Conservation (phyloP, 2,329 filamentous ascomycete species). For the Colletotrichum orchidophilum region DNA sequence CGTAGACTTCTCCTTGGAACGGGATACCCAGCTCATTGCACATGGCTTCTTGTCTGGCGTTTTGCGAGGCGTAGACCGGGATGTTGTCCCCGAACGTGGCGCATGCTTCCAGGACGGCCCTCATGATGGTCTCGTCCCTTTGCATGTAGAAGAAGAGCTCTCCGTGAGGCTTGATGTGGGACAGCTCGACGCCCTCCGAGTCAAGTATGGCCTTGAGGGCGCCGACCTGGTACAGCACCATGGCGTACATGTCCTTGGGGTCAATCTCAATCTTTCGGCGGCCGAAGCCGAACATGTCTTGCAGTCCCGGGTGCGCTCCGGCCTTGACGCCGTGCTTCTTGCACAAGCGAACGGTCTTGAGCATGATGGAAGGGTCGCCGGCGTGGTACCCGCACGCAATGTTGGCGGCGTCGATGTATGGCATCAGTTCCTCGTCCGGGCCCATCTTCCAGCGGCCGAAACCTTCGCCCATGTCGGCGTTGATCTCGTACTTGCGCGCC, state of each 20-base stretch:
- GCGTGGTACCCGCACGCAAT: conserved; percentile 69
- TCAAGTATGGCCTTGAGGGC: conserved; percentile 68
- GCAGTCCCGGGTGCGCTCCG: conserved; percentile 72
- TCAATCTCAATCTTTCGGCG: conserved; percentile 68
- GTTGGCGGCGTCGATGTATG: conserved; percentile 69
- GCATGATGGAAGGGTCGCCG: conserved; percentile 72
- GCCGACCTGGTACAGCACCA: conserved; percentile 70
- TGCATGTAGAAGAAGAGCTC: conserved; percentile 58
- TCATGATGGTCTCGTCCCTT: conserved; percentile 39
- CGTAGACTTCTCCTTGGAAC: conserved; percentile 33
- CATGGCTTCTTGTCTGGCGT: conserved; percentile 19
- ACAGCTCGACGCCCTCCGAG: conserved; percentile 61
- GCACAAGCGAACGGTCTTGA: conserved; percentile 65
- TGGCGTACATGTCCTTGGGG: conserved; percentile 65
- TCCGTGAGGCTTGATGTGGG: conserved; percentile 65
- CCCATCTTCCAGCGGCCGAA: conserved; percentile 55
- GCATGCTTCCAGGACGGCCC: conserved; percentile 41
- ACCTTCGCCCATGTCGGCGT: conserved; percentile 62
- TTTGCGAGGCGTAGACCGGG: conserved; percentile 40
- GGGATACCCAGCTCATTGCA: conserved; percentile 35
- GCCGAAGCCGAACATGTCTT: conserved; percentile 73
- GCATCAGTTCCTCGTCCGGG: conserved; percentile 56
- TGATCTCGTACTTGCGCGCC: conserved; percentile 45
- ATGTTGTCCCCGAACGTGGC: conserved; percentile 37
- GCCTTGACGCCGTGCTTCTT: conserved; percentile 65